Conservation (phyloP, 2,329 filamentous ascomycete genomes). For the Pseudocercospora ulei region DNA sequence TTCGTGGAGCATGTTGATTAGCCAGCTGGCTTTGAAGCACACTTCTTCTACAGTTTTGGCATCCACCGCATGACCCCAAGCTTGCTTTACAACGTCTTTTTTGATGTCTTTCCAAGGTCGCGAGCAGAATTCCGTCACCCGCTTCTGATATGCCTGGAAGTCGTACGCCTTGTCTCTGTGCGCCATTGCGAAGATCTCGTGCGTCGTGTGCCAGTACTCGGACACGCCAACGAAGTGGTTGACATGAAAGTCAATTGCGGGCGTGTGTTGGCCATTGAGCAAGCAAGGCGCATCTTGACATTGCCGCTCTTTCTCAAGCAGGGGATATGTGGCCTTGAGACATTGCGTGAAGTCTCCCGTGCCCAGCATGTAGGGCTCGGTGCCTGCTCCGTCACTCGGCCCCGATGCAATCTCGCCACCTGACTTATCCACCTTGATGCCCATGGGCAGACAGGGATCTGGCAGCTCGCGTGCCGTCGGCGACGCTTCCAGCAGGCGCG, state of each 20-base stretch:
- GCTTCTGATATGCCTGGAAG: constrained; percentile 75
- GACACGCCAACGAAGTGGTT: constrained; percentile 98
- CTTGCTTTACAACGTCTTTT: constrained; percentile 52
- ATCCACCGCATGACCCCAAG: constrained; percentile 67
- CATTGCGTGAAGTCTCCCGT: constrained; percentile 85
- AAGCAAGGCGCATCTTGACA: constrained; percentile 79
- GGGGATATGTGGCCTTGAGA: constrained; percentile 66
- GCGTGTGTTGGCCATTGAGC: constrained; percentile 82
- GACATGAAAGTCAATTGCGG: constrained; percentile 89
- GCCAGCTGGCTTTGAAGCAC: constrained; percentile 96
- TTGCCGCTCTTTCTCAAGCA: constrained; percentile 79
- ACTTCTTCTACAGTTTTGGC: constrained; percentile 68
- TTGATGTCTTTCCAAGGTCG: constrained; percentile 72
- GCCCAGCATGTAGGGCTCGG: constrained; percentile 56
- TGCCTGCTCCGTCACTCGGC: constrained; percentile 37
- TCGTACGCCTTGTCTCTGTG: constrained; percentile 76
- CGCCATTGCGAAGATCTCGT: constrained; percentile 75
- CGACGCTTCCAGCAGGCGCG: constrained; percentile 60
- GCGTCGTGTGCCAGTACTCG: constrained; percentile 97
- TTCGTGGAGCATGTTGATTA: constrained; percentile 92
- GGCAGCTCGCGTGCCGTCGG: constrained; percentile 63
- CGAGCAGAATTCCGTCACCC: constrained; percentile 75
- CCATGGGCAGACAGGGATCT: constrained; percentile 80
- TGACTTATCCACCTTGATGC: constrained; percentile 62
- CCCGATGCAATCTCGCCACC: constrained; percentile 50